phyloP scores from a whole-genome alignment of 192 early-diverging fungal genomes.

The Paraglomus brasilianum region DNA sequence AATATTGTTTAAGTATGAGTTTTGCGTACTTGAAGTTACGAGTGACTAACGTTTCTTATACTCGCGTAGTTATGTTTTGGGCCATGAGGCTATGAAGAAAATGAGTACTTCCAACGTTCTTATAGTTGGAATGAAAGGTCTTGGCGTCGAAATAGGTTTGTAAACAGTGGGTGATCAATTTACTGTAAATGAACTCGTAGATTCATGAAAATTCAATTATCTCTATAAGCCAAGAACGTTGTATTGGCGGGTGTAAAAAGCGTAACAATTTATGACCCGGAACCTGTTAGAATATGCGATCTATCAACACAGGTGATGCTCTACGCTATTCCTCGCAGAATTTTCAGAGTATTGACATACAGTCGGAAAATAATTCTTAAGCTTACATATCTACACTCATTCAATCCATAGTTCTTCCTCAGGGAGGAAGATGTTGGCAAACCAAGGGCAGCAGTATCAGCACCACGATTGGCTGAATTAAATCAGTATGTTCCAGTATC shows the following conservation, averaged over 20 bases:
- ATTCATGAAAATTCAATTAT: conserved; percentile 2
- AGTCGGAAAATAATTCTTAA: not conserved
- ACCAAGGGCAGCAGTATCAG: conserved; percentile 72
- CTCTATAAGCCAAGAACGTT: conserved; percentile 86
- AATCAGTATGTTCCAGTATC: conserved; percentile 97
- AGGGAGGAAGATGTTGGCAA: conserved; percentile 81
- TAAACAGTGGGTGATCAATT: conserved; percentile 6
- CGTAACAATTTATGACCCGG: conserved; percentile 91
- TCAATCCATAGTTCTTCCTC: conserved; percentile 79
- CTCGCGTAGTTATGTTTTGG: conserved; percentile 77
- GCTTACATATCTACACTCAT: conserved; percentile 3
- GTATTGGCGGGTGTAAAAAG: conserved; percentile 99
- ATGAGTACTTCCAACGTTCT: conserved; percentile 96
- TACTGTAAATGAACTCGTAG: not conserved
- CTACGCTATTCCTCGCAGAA: not conserved
- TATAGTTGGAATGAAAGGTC: conserved; percentile 92
- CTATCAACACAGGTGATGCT: conserved; percentile 79
- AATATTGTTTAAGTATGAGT: conserved; percentile 9
- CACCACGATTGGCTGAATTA: conserved; percentile 85
- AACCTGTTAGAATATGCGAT: conserved; percentile 71
- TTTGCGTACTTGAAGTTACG: not conserved
- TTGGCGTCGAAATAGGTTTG: conserved; percentile 96
- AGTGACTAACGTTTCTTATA: not conserved
- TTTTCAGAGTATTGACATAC: not conserved
- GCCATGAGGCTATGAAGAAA: conserved; percentile 96